Evolutionary conservation across 192 early-diverging fungal genomes (phyloP), one percentile per base, ranked within the genome.

Genomic region (Coemansia guatemalensis): DNA sequence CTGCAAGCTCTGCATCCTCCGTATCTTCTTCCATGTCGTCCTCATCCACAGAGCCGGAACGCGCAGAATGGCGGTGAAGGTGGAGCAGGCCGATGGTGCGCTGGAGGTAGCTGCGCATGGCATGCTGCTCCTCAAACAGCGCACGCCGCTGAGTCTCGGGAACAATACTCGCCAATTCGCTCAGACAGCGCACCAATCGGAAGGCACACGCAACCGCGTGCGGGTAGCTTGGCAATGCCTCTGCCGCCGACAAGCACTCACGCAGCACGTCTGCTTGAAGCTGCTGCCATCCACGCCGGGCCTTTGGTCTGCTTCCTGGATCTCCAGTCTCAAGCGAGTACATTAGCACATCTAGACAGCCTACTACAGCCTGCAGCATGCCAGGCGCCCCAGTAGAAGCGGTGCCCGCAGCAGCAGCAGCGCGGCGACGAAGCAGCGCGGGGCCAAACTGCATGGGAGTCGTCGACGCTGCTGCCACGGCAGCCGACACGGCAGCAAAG

Each of bases 141-240:
- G 68, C 26, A 0, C 68, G 56, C 17, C 57, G 58, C 32, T 71
- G 71, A 23, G 62, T 24, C 29, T 63, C 60, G 2, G 30, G 21
- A 11, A 58, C 61, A 7, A 47, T 67, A 20, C 35, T 48, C 0
- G 68, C 32, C 51, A 76, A 58, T 24, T 53, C 53, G 53, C 56
- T 67, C 27, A 81, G 52, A 17, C 78, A 81, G 49, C 68, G 56
- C 27, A 70, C 68, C 48, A 81, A 60, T 2, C 66, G 68, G 33
- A 73, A 64, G 11, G 68, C 72, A 14, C 68, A 50, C 0, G 68
- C 72, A 26, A 74, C 60, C 17, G 78, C 78, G 48, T 81, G 68
- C 8, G 78, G 65, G 24, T 71, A 64, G 59, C 78, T 81, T 11
- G 78, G 72, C 50, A 81, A 48, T 18, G 73, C 78, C 60, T 74